Evolutionary conservation across 352 stramenopile species (phyloP).

Genomic region (Hyaloperonospora arabidopsidis): DNA sequence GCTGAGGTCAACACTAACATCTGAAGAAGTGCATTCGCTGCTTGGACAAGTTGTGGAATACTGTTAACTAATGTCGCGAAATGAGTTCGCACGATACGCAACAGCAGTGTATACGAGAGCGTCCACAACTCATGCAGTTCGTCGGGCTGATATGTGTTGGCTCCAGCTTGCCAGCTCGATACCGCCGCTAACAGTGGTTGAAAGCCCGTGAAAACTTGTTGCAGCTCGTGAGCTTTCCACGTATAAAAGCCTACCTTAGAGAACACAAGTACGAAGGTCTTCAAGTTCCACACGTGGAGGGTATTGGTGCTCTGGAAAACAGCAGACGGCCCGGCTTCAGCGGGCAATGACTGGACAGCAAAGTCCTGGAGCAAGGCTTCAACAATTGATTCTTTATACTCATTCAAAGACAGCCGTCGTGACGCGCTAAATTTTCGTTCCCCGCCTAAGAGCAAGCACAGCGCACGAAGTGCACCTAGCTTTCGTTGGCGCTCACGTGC

Average conservation of each 20-base stretch:
- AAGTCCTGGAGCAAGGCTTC: constrained; percentile 43
- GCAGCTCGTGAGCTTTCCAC: constrained; percentile 66
- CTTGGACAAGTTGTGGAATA: constrained; percentile 59
- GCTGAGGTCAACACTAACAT: constrained; percentile 40
- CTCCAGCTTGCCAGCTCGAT: constrained; percentile 21
- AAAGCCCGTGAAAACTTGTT: constrained; percentile 61
- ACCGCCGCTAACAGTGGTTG: constrained; percentile 40
- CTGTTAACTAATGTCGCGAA: constrained; percentile 59
- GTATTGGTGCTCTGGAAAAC: not conserved
- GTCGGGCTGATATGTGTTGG: constrained; percentile 12
- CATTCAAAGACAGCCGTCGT: constrained; percentile 41
- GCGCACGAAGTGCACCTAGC: constrained; percentile 41
- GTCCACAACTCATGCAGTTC: constrained; percentile 71
- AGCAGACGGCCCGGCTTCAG: not conserved
- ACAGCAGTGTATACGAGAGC: constrained; percentile 65
- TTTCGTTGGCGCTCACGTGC: constrained; percentile 33
- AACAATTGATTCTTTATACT: constrained; percentile 46
- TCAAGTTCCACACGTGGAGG: constrained; percentile 45
- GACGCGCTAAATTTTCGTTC: constrained; percentile 52
- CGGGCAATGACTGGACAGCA: constrained; percentile 23
- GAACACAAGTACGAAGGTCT: constrained; percentile 59
- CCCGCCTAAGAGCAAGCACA: constrained; percentile 47
- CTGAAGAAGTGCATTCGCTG: constrained; percentile 59
- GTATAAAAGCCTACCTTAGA: constrained; percentile 74
- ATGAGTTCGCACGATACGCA: constrained; percentile 73